Base-by-base conservation (phyloP, 805 yeast genomes). In the Metschnikowia lachancei region DNA sequence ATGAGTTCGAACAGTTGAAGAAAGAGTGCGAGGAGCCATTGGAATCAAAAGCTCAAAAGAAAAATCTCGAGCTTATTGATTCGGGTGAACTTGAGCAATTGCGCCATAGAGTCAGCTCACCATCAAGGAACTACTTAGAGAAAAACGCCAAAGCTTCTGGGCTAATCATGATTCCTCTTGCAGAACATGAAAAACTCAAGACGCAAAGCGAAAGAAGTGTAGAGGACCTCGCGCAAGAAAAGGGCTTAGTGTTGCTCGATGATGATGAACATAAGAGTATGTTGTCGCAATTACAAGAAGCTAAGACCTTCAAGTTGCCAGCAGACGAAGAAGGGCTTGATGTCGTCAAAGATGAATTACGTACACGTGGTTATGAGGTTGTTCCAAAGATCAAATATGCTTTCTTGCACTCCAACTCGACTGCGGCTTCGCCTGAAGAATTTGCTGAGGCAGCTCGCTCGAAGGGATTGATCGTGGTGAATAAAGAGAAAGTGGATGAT, bases 1-100 rank as follows among this genome's bases (percentile, higher is more conserved):
- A 67, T 47, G 69, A 64, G 12, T 42, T 51, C 13, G 46, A 43
- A 3, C 36, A 46, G 9, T 36, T 65, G 41, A 51, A 54, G 40
- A 36, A 35, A 3, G 24, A 36, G 1, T 18, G 31, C 5, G 41
- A 20, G 3, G 53, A 53, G 31, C 22, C 50, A 5, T 33, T 51
- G 26, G 46, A 41, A 10, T 30, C 7, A 7, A 53, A 41, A 34
- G 56, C 56, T 1, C 31, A 33, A 5, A 43, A 41, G 10, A 31
- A 26, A n/a, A 48, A 47, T 1, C 18, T 38, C n/a, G 38, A 17
- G 16, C 14, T 53, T 1, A 29, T 53, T 10, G 35, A 29, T 11
- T 32, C 22, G 9, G 20, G 37, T 1, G 50, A 53, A 26, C 45
- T 48, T 13, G 31, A 14, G 10, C 12, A 30, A 5, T 39, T 54